A percentile compares a stretch with the other conserved stretches of the same genome.
Evolutionary conservation across 2,329 filamentous ascomycete species (phyloP).

Genomic region (Alternaria sp.): DNA sequence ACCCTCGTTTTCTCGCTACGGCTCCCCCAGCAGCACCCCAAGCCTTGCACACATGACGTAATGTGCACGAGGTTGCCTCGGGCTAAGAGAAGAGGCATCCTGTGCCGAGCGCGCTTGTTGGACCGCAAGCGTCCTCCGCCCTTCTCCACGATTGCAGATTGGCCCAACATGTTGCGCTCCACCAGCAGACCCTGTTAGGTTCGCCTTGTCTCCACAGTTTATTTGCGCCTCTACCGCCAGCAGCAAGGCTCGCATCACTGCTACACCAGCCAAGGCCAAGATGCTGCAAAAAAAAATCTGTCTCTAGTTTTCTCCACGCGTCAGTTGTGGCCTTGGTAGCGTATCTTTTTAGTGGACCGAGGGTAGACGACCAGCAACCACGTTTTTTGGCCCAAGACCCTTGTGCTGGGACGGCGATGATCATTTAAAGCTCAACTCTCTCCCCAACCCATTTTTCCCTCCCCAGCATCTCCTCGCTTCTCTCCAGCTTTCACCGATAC

Average conservation of each 20-base stretch:
- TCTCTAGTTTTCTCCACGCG: slow-evolving; percentile 42
- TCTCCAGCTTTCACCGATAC: slow-evolving; percentile 31
- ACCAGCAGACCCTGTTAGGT: slow-evolving; percentile 36
- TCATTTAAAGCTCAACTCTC: slow-evolving; percentile 38
- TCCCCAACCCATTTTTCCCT: slow-evolving; percentile 27
- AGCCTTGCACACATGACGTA: slow-evolving; percentile 31
- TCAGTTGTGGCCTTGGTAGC: slow-evolving; percentile 32
- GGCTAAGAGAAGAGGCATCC: slow-evolving; percentile 31
- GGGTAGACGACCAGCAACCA: slow-evolving; percentile 20
- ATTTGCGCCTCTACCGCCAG: slow-evolving; percentile 38
- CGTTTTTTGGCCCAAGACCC: slow-evolving; percentile 26
- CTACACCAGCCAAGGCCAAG: slow-evolving; percentile 43
- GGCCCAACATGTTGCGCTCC: slow-evolving; percentile 32
- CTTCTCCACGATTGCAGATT: slow-evolving; percentile 38
- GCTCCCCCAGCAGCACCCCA: slow-evolving; percentile 10
- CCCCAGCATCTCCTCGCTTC: slow-evolving; percentile 36
- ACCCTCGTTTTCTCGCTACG: neutral
- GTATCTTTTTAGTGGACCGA: slow-evolving; percentile 36
- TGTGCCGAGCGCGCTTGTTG: slow-evolving; percentile 37
- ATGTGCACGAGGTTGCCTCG: slow-evolving; percentile 24
- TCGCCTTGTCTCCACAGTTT: slow-evolving; percentile 40
- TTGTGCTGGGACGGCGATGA: slow-evolving; percentile 26
- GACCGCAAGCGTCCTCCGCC: slow-evolving; percentile 35
- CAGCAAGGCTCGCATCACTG: slow-evolving; percentile 30
- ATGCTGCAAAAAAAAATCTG: slow-evolving; percentile 38